A percentile compares a stretch with the other conserved stretches of the same genome.
phyloP scores from a whole-genome alignment of 2,329 filamentous ascomycete genomes.

The Pestalotiopsis sp. region DNA sequence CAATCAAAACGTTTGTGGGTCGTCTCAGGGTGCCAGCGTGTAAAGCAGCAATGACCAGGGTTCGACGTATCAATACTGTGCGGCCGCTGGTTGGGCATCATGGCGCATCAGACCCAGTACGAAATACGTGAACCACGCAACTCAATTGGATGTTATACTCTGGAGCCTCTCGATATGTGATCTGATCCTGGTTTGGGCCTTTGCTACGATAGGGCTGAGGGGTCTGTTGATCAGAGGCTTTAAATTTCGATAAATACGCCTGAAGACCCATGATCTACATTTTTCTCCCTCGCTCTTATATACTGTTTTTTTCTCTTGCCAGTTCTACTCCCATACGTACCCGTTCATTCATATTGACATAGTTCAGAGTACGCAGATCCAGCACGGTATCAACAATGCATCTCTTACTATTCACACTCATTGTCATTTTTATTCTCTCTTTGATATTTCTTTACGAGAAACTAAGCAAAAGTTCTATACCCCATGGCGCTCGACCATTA shows the following conservation, averaged over 20 bases:
- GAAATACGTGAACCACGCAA: not conserved
- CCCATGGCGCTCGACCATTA: not conserved
- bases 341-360: not conserved
- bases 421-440: not conserved
- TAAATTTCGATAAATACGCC: not conserved
- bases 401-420: not conserved
- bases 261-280: not conserved
- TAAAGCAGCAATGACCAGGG: not conserved
- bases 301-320: not conserved
- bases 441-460: not conserved
- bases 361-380: not conserved
- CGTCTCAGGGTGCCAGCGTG: not conserved
- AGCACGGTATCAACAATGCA: not conserved
- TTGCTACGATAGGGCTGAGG: not conserved
- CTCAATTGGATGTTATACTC: not conserved
- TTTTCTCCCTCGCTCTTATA: not conserved
- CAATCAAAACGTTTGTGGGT: not conserved
- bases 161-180: not conserved
- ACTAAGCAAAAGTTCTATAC: not conserved
- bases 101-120: not conserved
- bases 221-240: not conserved
- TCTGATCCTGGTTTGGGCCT: not conserved
- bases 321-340: not conserved
- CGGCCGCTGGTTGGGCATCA: not conserved
- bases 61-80: not conserved